Percentiles rank a stretch among this genome's conserved stretches.
These are phyloP conservation scores for Penicillium griseofulvum DNA, from an alignment of 2,329 filamentous ascomycete species.

Conservation along the genomic window DNA sequence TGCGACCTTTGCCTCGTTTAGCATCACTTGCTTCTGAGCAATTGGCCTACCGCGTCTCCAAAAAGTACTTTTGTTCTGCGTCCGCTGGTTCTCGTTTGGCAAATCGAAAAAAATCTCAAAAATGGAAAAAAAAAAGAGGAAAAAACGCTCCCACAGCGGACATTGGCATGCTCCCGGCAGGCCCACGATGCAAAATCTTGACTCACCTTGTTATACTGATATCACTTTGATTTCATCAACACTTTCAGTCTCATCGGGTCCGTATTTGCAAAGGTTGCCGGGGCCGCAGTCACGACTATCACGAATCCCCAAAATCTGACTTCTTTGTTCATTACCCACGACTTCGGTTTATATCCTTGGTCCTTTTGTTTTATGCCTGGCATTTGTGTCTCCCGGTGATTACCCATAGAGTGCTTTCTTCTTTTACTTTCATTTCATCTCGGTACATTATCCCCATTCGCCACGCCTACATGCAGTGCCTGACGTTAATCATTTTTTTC, in stretches of 20 bases:
- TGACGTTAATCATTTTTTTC: conserved; percentile 31
- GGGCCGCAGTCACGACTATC: conserved; percentile 37
- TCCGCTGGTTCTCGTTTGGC: conserved; percentile 27
- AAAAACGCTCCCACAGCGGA: conserved; percentile 32
- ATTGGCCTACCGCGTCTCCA: conserved; percentile 30
- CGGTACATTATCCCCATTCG: conserved; percentile 32
- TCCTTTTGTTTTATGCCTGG: conserved; percentile 33
- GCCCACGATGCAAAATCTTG: conserved; percentile 12
- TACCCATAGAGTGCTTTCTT: conserved; percentile 39
- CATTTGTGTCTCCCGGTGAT: conserved; percentile 39
- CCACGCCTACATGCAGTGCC: conserved; percentile 17
- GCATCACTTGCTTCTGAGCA: conserved; percentile 34
- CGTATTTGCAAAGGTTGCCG: conserved; percentile 9
- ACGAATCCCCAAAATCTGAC: conserved; percentile 32
- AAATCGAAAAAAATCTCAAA: conserved; percentile 27
- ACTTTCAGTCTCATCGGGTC: conserved; percentile 8
- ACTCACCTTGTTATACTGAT: neutral
- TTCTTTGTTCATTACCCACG: conserved; percentile 27
- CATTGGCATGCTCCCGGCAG: conserved; percentile 25
- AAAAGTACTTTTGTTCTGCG: conserved; percentile 35
- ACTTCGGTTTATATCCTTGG: conserved; percentile 39
- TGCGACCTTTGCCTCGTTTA: conserved; percentile 22
- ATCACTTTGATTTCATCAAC: neutral
- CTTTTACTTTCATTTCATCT: conserved; percentile 28
- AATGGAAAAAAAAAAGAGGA: conserved; percentile 28